Evolutionary conservation across 768 basidiomycete species (phyloP), one percentile per base, ranked within the genome.

Genomic region (Russula olivacea): DNA sequence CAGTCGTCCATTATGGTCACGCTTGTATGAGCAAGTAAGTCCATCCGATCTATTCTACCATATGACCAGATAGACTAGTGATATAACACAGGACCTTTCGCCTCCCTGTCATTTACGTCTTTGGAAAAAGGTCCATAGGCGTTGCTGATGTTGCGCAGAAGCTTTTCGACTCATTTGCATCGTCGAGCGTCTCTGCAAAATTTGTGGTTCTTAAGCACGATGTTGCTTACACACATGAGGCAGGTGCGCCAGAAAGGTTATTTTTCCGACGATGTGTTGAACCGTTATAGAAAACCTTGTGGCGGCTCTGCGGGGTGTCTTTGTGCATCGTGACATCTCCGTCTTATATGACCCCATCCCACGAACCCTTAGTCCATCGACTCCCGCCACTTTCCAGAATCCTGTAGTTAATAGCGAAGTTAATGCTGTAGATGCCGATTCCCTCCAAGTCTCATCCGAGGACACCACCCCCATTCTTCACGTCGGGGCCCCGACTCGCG

Each of bases 1-100:
- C 87, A 9, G 80, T 97, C 65, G 87, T 99, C 2, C 96, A 99
- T 70, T 98, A 97, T 70, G 96, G 96, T 2, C 91, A 97, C 76
- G 94, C 96, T 0, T 99, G 97, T 73, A 83, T 98, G 78, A 93
- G 89, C 72, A 84, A 87, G 93, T 96, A 68, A 45, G 7, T 34
- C 32, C 30, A 3, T 23, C 52, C 8, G 11, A 12, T 14, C 21
- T 9, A 2, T 11, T 17, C 51, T 34, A 4, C n/a, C 7, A 9
- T 61, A 17, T 15, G 17, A 36, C 53, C 30, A 36, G 30, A 34
- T 14, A 17, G 38, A 30, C 25, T 14, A 14, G 32, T 51, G 15
- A 48, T 40, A 19, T 23, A 23, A 43, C 17, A 43, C n/a, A 97
- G 95, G 67, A 89, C 91, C 12, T 91, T 89, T 25, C 84, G 93